Evolutionary conservation across 106 monocot species (phyloP).

Genomic region (Allium cepa): DNA sequence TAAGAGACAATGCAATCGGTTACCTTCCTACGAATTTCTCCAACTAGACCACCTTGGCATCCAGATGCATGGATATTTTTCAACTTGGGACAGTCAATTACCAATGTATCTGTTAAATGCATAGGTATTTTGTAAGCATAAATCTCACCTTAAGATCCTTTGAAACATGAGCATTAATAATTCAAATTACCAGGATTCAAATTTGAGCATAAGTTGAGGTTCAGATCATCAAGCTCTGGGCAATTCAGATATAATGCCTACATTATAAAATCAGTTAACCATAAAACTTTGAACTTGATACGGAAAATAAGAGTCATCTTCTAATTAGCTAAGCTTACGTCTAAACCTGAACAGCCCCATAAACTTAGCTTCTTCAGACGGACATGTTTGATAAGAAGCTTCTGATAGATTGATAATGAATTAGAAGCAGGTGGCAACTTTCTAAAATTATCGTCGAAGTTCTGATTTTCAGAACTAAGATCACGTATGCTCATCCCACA

Average conservation of each 20-base stretch:
- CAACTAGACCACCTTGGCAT: constrained; percentile 68
- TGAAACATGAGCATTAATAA: not conserved
- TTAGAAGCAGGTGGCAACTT: constrained; percentile 15
- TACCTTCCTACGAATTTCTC: constrained; percentile 78
- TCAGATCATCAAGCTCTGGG: constrained; percentile 80
- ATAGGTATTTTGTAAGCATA: not conserved
- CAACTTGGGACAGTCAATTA: constrained; percentile 82
- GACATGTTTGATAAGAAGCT: constrained; percentile 84
- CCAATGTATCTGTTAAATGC: constrained; percentile 51
- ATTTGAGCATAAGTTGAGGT: constrained; percentile 83
- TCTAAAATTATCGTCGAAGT: constrained; percentile 20
- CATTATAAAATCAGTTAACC: constrained; percentile 1
- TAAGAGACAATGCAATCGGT: not conserved
- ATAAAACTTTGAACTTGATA: not conserved
- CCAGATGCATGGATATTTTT: constrained; percentile 72
- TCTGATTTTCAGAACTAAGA: constrained; percentile 23
- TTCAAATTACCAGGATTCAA: constrained; percentile 66
- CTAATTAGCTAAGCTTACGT: constrained; percentile 40
- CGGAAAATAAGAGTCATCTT: not conserved
- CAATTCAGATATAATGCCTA: constrained; percentile 90
- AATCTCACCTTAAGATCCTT: not conserved
- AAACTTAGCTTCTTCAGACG: constrained; percentile 78
- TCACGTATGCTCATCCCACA: constrained; percentile 84
- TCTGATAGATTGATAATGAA: constrained; percentile 50
- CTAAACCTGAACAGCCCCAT: constrained; percentile 94